These are phyloP conservation scores for Theobroma grandiflorum DNA, from an alignment of 441 rosid genomes.

Conservation along the genomic window DNA sequence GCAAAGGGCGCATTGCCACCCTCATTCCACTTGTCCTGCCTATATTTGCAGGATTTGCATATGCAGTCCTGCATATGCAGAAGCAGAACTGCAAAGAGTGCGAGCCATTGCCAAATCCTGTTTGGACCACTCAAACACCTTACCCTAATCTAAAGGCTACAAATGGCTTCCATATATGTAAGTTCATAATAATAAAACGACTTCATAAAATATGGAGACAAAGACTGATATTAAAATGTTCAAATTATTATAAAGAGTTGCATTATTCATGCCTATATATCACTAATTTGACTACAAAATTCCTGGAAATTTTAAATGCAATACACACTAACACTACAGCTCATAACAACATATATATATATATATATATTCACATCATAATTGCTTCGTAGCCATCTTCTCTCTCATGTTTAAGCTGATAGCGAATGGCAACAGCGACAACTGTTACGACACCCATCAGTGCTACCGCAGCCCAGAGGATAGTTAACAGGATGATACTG, in stretches of 20 bases:
- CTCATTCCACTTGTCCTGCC: too few species aligned
- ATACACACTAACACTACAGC: background rate
- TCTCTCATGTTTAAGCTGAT: slow-evolving; percentile 39
- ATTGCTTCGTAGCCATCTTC: slow-evolving; percentile 56
- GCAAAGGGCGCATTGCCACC: too few species aligned
- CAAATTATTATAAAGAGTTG: background rate
- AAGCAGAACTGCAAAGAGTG: background rate
- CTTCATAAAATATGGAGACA: too few species aligned
- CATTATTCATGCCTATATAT: background rate
- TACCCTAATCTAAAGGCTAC: background rate
- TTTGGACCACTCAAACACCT: background rate
- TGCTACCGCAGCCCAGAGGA: slow-evolving; percentile 36
- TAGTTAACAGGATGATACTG: slow-evolving; percentile 21
- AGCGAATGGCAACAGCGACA: slow-evolving; percentile 32
- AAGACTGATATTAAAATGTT: background rate
- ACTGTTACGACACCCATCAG: slow-evolving; percentile 41
- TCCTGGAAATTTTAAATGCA: background rate
- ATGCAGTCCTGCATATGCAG: background rate
- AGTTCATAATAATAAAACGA: background rate
- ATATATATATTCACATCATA: slow-evolving; percentile 25
- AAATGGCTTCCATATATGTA: background rate
- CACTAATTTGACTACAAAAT: background rate
- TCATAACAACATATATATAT: background rate
- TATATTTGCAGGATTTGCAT: background rate
- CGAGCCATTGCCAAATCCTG: background rate